A percentile compares a stretch with the other conserved stretches of the same genome.
phyloP scores from a whole-genome alignment of 331 rosid species.

The Phaseolus coccineus region DNA sequence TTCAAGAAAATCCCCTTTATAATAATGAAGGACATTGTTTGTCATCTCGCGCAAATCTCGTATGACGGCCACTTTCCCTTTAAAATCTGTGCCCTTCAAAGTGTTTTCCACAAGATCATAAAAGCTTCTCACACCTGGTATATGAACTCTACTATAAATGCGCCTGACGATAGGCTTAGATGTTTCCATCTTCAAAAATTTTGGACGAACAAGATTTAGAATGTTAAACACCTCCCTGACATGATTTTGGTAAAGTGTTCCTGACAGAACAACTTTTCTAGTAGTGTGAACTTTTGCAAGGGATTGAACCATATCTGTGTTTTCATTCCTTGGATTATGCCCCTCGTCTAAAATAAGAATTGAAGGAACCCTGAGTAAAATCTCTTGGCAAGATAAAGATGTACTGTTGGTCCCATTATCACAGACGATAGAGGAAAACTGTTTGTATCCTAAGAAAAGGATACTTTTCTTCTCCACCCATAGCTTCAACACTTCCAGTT shows the following conservation, averaged over 20 bases:
- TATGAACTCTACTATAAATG: conserved; percentile 69
- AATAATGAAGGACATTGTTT: conserved; percentile 83
- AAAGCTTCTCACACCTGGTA: conserved; percentile 62
- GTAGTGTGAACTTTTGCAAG: conserved; percentile 82
- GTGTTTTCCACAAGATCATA: conserved; percentile 79
- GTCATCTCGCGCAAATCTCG: conserved; percentile 97
- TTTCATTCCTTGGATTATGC: conserved; percentile 90
- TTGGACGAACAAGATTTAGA: conserved; percentile 84
- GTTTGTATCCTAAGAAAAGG: conserved; percentile 94
- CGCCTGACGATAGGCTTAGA: conserved; percentile 75
- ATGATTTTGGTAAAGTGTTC: conserved; percentile 90
- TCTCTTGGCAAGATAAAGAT: conserved; percentile 65
- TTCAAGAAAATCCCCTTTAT: conserved; percentile 91
- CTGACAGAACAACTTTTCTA: conserved; percentile 86
- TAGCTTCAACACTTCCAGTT: conserved; percentile 71
- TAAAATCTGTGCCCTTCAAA: conserved; percentile 76
- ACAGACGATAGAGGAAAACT: conserved; percentile 82
- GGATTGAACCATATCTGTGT: conserved; percentile 80
- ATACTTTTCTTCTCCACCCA: conserved; percentile 82
- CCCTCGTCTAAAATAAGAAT: conserved; percentile 95
- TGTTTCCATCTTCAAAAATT: conserved; percentile 67
- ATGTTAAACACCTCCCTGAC: conserved; percentile 90
- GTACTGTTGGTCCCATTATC: conserved; percentile 51
- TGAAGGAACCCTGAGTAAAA: conserved; percentile 77
- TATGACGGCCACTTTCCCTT: conserved; percentile 75